Evolutionary conservation across 1,284 basidiomycete species (phyloP).

Genomic region (Ceratobasidium sp.): DNA sequence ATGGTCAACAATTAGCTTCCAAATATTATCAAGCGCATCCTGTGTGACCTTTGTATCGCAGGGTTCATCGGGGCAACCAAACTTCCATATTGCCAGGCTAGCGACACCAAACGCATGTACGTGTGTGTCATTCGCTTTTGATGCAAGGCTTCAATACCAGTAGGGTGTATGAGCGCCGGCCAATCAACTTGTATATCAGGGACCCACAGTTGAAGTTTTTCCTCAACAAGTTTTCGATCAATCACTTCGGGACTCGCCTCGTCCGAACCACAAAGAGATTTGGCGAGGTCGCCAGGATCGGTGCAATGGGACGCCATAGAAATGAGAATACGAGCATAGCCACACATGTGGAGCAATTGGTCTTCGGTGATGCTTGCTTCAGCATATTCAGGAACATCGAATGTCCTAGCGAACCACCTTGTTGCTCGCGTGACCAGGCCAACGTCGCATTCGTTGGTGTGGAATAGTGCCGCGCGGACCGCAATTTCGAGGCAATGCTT

Average conservation of each 20-base stretch:
- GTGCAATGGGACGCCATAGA: constrained; percentile 8
- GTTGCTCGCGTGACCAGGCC: background rate
- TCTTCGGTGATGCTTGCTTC: background rate
- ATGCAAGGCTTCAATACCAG: background rate
- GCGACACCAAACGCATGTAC: background rate
- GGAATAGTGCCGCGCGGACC: background rate
- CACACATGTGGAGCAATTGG: constrained; percentile 5
- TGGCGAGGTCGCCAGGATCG: background rate
- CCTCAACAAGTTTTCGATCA: background rate
- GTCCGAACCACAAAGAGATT: background rate
- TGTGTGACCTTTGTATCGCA: background rate
- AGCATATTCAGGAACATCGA: background rate
- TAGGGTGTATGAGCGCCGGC: no score
- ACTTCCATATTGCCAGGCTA: constrained; percentile 4
- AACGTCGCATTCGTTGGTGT: background rate
- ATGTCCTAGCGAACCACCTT: background rate
- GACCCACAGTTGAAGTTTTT: background rate
- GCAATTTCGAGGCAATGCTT: constrained; percentile 14
- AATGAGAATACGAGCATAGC: constrained; percentile 16
- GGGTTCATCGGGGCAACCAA: background rate
- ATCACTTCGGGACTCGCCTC: background rate
- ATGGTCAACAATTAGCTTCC: constrained; percentile 1
- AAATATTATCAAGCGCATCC: background rate
- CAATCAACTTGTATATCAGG: background rate
- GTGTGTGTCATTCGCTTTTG: background rate